Percentiles rank a stretch among this genome's conserved stretches.
phyloP scores from a whole-genome alignment of 1,284 basidiomycete genomes.

The Pseudozyma sp. region DNA sequence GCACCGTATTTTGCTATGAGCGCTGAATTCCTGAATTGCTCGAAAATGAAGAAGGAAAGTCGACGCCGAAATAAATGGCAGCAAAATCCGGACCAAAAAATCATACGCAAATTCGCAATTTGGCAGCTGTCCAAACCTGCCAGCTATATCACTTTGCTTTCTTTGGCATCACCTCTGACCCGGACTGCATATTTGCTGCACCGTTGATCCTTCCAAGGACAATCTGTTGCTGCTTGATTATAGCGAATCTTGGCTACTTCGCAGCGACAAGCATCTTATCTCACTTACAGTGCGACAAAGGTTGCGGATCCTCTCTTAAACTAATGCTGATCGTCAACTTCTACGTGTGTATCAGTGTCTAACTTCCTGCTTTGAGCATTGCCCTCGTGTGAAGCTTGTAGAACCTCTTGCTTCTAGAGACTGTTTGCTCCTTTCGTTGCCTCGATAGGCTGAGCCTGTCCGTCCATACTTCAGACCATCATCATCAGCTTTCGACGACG shows the following conservation, averaged over 20 bases:
- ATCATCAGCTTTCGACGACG: too few species aligned
- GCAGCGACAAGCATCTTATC: too few species aligned
- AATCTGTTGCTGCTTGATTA: neutral
- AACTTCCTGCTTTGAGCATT: neutral
- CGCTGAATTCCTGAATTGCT: neutral
- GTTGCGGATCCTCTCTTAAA: too few species aligned
- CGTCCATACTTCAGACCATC: too few species aligned
- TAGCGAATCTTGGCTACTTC: too few species aligned
- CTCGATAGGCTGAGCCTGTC: too few species aligned
- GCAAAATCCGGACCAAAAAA: neutral
- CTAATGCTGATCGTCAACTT: neutral
- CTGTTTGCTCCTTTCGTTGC: too few species aligned
- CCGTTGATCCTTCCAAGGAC: neutral
- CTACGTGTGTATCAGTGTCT: neutral
- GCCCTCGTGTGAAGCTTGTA: too few species aligned
- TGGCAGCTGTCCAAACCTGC: slow-evolving; percentile 43
- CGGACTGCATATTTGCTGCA: neutral
- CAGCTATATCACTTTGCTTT: slow-evolving; percentile 31
- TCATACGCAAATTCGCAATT: neutral
- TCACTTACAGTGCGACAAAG: too few species aligned
- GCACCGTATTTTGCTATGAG: too few species aligned
- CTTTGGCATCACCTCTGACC: neutral
- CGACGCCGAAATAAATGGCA: neutral
- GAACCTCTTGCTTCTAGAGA: too few species aligned
- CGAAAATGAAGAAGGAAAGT: neutral